Conservation (phyloP, 768 basidiomycete genomes). For the Trametes elegans region DNA sequence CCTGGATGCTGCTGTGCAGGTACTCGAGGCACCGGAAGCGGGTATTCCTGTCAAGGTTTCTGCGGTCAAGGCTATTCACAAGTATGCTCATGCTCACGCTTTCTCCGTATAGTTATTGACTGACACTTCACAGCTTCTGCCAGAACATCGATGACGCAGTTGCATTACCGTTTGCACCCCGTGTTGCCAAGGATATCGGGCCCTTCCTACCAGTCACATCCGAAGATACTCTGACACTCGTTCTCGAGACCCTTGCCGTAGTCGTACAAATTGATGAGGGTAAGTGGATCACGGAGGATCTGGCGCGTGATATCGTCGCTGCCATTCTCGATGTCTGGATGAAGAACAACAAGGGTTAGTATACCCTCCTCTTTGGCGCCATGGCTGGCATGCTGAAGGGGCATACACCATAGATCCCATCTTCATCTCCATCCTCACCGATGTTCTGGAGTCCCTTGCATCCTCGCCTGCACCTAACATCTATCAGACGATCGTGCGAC, state of each 20-base stretch:
- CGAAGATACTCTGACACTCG: conserved; percentile 85
- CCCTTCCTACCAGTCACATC: conserved; percentile 79
- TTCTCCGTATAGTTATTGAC: background rate
- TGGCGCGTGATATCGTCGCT: conserved; percentile 62
- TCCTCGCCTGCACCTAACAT: conserved; percentile 55
- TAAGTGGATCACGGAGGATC: conserved; percentile 66
- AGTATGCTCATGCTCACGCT: conserved; percentile 73
- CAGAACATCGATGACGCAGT: conserved; percentile 59
- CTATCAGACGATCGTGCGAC: conserved; percentile 70
- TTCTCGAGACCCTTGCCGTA: conserved; percentile 82
- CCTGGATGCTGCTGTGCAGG: conserved; percentile 81
- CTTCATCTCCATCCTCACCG: conserved; percentile 79
- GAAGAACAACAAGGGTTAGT: conserved; percentile 78
- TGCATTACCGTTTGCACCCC: conserved; percentile 61
- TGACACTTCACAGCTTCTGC: conserved; percentile 54
- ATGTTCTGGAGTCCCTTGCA: conserved; percentile 73
- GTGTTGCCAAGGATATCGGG: conserved; percentile 77
- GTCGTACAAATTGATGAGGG: conserved; percentile 72
- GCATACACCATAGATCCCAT: conserved; percentile 67
- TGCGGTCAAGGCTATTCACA: conserved; percentile 89
- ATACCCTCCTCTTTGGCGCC: conserved; percentile 2
- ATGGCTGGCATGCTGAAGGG: background rate
- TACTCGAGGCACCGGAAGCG: conserved; percentile 70
- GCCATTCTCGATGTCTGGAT: conserved; percentile 81
- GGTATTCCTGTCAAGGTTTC: conserved; percentile 91